These are phyloP conservation scores for Rhizopogon rudus DNA, from an alignment of 768 basidiomycete species.

Conservation along the genomic window DNA sequence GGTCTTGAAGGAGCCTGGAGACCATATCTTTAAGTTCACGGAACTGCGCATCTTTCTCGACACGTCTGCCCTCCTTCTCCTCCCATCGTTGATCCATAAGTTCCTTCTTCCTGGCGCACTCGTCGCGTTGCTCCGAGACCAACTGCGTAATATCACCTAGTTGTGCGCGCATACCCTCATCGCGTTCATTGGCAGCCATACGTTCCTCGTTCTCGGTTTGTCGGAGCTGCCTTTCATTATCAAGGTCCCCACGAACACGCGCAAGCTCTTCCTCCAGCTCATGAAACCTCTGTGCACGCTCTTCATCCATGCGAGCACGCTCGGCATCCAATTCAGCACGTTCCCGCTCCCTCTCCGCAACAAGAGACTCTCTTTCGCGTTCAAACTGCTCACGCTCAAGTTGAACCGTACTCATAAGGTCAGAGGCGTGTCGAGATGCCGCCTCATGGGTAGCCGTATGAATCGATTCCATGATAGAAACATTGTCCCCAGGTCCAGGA, in stretches of 20 bases:
- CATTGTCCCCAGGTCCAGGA: conserved; percentile 17
- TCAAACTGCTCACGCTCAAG: conserved; percentile 56
- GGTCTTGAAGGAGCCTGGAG: conserved; percentile 49
- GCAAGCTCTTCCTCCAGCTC: conserved; percentile 62
- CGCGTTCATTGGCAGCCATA: conserved; percentile 58
- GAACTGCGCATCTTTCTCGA: conserved; percentile 53
- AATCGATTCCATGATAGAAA: conserved; percentile 32
- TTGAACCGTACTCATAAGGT: conserved; percentile 54
- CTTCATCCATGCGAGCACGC: conserved; percentile 39
- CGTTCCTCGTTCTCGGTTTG: conserved; percentile 54
- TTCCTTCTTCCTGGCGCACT: conserved; percentile 54
- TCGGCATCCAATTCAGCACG: conserved; percentile 47
- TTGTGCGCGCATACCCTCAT: conserved; percentile 55
- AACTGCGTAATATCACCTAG: conserved; percentile 69
- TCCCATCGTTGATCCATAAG: conserved; percentile 57
- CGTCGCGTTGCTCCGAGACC: conserved; percentile 61
- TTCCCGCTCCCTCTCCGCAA: conserved; percentile 50
- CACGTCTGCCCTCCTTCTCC: conserved; percentile 54
- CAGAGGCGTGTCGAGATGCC: conserved; percentile 48
- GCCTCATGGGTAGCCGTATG: conserved; percentile 46
- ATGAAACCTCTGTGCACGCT: conserved; percentile 49
- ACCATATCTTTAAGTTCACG: conserved; percentile 60
- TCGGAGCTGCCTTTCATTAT: conserved; percentile 55
- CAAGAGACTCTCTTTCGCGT: conserved; percentile 48
- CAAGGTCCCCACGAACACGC: conserved; percentile 51